Base-by-base conservation (phyloP, 2,329 filamentous ascomycete species). In the Berkeleyomyces basicola region DNA sequence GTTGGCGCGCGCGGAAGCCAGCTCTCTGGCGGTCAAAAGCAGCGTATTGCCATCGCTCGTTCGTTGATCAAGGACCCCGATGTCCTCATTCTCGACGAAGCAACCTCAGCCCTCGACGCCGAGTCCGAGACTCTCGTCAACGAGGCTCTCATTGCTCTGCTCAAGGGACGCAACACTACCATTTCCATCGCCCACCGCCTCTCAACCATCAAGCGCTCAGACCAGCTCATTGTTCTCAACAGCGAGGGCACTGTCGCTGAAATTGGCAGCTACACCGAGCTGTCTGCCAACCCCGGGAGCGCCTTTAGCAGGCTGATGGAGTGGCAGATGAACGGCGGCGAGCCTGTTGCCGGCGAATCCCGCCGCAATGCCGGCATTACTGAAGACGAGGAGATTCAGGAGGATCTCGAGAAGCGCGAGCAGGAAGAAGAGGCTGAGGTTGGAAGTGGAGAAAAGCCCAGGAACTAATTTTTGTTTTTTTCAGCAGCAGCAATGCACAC, bases 81-180 rank as follows among this genome's bases (percentile, higher is more conserved):
- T 74, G 97, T 99, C 66, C 78, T 99, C 37, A 95, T 99, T 65
- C 82, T 99, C 0, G 93, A 99, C 70, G 93, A 99, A 78, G 88
- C 95, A 16, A 99, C 95, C 0, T 96, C 90, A 2, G 93, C 93
- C 0, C 80, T 99, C 6, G 93, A 99, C 71, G 93, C 93, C 11
- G 93, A 99, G 73, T 96, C 90, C 0, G 93, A 99, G 73, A 97
- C 93, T 0, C 81, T 97, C 2, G 93, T 99, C 65, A 99, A 99
- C 72, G 85, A 90, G 68, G 93, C 93, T 2, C 79, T 99, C 2
- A 83, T 84, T 5, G 84, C 83, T 53, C 79, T 99, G 42, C 84
- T 99, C 37, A 81, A 83, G 66, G 90, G 90, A 40, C 88, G 86
- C 70, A 96, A 93, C 73, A 99, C 95, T 0, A 99, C 93, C 9